Evolutionary conservation across 2,329 filamentous ascomycete species (phyloP), one percentile per base, ranked within the genome.

Genomic region (Ciborinia camelliae): DNA sequence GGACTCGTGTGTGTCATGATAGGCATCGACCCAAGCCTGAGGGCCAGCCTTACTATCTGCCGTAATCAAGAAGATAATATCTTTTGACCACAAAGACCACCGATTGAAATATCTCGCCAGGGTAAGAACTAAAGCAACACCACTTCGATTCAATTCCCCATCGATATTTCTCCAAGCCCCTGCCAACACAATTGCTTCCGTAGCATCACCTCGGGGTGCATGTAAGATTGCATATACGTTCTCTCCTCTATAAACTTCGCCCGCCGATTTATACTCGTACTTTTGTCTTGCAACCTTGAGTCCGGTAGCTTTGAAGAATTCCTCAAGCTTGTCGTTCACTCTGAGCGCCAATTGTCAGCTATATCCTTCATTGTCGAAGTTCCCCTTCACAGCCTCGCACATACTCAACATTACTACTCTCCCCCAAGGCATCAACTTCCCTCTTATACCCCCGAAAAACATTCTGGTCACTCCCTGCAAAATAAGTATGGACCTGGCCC

Each of bases 31-130:
- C 95, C 95, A 99, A 30, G 95, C 95, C 75, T 98, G 93, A 0
- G 92, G 91, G 0, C 94, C 95, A 14, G 91, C 90, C 66, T 88
- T 90, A 76, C 92, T 96, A 77, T 99, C 95, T 0, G 91, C 89
- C 0, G 95, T 88, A 54, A 99, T 84, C 7, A 99, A 79, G 71
- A 99, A 87, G 65, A 99, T 94, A 70, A 99, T 97, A 76, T 99
- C 95, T 78, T 99, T 99, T 66, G 93, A 97, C 95, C 95, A 99
- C 35, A 99, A 83, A 62, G 92, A 97, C 95, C 95, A 99, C 71
- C 90, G 86, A 78, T 96, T 97, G 80, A 99, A 98, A 78, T 99
- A 99, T 70, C 95, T 86, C 35, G 92, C 91, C 70, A 99, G 79
- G 0, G 94, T 93, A 72, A 99, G 79, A 2, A 92, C 88, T 39